phyloP scores from a whole-genome alignment of 345 rosid species.

The Eutrema yunnanense region DNA sequence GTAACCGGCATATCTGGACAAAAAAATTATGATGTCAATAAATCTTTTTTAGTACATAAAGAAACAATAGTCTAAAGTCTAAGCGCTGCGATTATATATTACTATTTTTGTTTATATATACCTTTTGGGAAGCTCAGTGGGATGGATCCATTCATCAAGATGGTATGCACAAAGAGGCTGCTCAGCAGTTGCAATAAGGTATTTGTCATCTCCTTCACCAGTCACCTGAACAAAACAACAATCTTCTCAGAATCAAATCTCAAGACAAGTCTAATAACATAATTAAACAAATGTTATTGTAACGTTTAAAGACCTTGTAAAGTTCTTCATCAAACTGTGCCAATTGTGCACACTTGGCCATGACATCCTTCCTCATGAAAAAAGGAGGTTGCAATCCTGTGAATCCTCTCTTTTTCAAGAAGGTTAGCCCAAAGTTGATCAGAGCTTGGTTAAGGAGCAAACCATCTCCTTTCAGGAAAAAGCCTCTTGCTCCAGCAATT shows the following conservation, averaged over 20 bases:
- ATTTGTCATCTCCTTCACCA: constrained; percentile 92
- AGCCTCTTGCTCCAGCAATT: constrained; percentile 87
- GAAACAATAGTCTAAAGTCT: not conserved
- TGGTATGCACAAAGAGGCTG: constrained; percentile 94
- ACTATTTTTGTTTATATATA: not conserved
- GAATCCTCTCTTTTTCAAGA: constrained; percentile 63
- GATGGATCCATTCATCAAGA: constrained; percentile 91
- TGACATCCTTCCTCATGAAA: constrained; percentile 86
- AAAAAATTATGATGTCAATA: not conserved
- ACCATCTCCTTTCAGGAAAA: constrained; percentile 79
- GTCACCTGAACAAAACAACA: constrained; percentile 51
- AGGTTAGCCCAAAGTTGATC: constrained; percentile 72
- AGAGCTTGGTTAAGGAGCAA: constrained; percentile 86
- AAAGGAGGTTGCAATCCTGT: constrained; percentile 80
- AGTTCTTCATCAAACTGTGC: constrained; percentile 94
- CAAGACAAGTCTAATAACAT: not conserved
- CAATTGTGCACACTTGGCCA: constrained; percentile 92
- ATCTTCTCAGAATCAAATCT: not conserved
- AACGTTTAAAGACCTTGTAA: constrained; percentile 51
- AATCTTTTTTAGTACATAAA: not conserved
- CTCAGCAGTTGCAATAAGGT: constrained; percentile 96
- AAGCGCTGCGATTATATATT: not conserved
- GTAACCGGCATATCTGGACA: constrained; percentile 83
- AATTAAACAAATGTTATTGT: not conserved
- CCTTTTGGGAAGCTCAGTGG: constrained; percentile 75